phyloP scores from a whole-genome alignment of 2,329 filamentous ascomycete species.

The Colletotrichum aenigma region DNA sequence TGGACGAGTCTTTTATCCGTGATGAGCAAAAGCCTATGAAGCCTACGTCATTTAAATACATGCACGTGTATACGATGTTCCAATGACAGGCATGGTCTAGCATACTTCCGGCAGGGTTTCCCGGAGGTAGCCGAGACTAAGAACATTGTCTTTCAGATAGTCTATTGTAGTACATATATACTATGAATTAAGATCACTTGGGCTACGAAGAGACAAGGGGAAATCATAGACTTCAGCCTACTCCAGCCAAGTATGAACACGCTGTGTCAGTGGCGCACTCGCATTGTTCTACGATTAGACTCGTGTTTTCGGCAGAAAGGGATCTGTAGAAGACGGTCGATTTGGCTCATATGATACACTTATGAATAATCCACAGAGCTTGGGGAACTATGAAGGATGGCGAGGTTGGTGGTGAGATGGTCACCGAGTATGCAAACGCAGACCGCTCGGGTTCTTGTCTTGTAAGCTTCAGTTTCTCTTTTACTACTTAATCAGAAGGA shows the following conservation, averaged over 20 bases:
- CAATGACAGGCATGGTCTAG: neutral
- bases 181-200: accelerated
- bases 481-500: neutral
- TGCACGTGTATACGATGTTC: too few relatives aligned
- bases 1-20: neutral
- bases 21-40: neutral
- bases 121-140: neutral
- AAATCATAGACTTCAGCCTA: neutral
- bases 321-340: neutral
- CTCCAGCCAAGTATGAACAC: neutral
- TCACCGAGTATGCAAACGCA: neutral
- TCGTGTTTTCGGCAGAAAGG: neutral
- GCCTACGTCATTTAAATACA: neutral
- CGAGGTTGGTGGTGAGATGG: neutral
- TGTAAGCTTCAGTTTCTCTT: neutral
- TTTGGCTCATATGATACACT: neutral
- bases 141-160: neutral
- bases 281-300: neutral
- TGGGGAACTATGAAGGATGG: neutral
- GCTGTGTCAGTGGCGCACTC: neutral
- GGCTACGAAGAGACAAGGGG: neutral
- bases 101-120: neutral
- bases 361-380: neutral
- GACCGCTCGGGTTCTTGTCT: neutral
- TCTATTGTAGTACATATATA: neutral